Evolutionary conservation across 768 basidiomycete genomes (phyloP).

Genomic region (Tulasnella sp.): DNA sequence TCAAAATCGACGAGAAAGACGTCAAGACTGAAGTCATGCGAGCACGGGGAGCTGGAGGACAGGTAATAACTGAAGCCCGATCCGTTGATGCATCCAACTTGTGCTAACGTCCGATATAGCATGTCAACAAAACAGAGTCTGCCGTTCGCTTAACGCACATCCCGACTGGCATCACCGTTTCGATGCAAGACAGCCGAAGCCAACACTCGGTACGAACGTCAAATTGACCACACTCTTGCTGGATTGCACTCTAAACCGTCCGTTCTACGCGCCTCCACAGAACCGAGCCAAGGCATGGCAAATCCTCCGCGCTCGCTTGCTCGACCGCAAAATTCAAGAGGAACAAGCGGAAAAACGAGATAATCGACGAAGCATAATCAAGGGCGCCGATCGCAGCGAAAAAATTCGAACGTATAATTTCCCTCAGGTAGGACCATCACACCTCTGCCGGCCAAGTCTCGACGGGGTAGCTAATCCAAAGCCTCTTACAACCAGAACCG

Average conservation of each 20-base stretch:
- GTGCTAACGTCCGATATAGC: conserved; percentile 51
- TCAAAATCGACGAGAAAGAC: conserved; percentile 73
- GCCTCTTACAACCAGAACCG: conserved; percentile 63
- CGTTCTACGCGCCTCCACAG: conserved; percentile 47
- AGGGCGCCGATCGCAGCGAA: conserved; percentile 83
- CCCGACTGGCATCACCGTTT: conserved; percentile 91
- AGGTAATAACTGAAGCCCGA: conserved; percentile 56
- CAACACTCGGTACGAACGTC: conserved; percentile 60
- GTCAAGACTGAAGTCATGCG: conserved; percentile 94
- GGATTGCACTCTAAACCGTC: not conserved
- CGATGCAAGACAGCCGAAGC: conserved; percentile 97
- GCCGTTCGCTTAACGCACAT: conserved; percentile 92
- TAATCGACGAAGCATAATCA: conserved; percentile 71
- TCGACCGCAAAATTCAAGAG: conserved; percentile 73
- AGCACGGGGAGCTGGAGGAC: conserved; percentile 94
- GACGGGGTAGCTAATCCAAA: conserved; percentile 6
- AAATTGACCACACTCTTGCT: not conserved
- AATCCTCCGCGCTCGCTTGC: conserved; percentile 80
- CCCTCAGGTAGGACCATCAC: conserved; percentile 62
- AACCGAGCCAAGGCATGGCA: conserved; percentile 93
- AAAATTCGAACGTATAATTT: conserved; percentile 97
- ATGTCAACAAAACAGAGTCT: conserved; percentile 98
- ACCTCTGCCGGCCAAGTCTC: not conserved
- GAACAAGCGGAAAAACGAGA: conserved; percentile 74
- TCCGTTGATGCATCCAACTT: not conserved